Conservation (phyloP, 2,329 filamentous ascomycete genomes). For the Penicillium nordicum region DNA sequence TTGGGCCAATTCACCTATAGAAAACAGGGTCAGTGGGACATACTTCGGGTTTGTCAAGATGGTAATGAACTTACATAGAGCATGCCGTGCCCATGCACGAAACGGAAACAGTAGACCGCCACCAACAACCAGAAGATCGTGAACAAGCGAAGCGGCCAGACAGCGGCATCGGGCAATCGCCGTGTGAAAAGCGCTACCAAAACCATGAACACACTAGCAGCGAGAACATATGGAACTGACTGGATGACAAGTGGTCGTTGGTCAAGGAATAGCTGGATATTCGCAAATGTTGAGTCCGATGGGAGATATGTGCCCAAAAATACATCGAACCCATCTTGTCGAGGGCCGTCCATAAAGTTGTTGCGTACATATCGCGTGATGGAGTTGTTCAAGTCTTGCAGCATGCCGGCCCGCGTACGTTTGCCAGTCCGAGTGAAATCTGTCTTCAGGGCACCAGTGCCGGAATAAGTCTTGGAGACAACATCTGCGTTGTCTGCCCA, state of each 20-base stretch:
- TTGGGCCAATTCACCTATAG: slow-evolving; percentile 94
- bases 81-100: slow-evolving; percentile 81
- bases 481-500: slow-evolving; percentile 99
- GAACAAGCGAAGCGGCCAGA: slow-evolving; percentile 80
- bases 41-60: not conserved
- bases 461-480: slow-evolving; percentile 87
- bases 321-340: slow-evolving; percentile 92
- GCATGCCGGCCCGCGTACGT: slow-evolving; percentile 76
- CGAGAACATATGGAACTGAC: slow-evolving; percentile 86
- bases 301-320: slow-evolving; percentile 87
- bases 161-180: slow-evolving; percentile 66
- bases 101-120: slow-evolving; percentile 67
- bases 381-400: slow-evolving; percentile 85
- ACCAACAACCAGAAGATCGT: slow-evolving; percentile 72
- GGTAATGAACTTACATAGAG: slow-evolving; percentile 71
- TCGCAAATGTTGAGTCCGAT: slow-evolving; percentile 66
- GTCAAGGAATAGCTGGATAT: slow-evolving; percentile 75
- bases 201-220: slow-evolving; percentile 80
- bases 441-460: slow-evolving; percentile 95
- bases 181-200: slow-evolving; percentile 70
- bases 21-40: slow-evolving; percentile 3
- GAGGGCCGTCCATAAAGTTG: slow-evolving; percentile 90
- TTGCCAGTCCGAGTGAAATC: slow-evolving; percentile 94
- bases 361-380: slow-evolving; percentile 86
- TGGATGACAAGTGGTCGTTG: slow-evolving; percentile 83